Conservation (phyloP, 2,329 filamentous ascomycete genomes). For the Colletotrichum higginsianum region DNA sequence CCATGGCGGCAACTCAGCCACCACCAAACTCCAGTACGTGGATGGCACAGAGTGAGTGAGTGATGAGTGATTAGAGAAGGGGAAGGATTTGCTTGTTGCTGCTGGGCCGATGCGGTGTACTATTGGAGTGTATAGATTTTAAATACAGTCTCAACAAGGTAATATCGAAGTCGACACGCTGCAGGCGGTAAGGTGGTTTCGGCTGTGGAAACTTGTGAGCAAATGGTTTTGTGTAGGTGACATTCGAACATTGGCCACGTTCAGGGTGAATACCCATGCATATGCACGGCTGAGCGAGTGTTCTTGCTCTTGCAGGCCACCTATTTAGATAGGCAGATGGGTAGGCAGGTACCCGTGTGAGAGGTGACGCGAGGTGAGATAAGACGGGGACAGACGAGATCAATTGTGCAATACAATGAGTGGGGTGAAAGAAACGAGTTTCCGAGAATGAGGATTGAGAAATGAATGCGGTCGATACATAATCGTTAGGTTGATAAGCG, state of each 20-base stretch:
- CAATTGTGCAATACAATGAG: not conserved
- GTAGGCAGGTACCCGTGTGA: not conserved
- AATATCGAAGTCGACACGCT: not conserved
- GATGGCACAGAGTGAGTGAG: not conserved
- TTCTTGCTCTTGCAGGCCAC: no score
- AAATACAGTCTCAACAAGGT: not conserved
- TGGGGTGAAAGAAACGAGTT: not conserved
- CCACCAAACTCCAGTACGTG: not conserved
- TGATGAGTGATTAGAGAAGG: not conserved
- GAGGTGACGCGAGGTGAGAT: not conserved
- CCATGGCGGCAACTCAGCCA: constrained; percentile 7
- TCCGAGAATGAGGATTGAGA: no score
- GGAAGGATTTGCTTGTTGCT: not conserved
- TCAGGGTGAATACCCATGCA: not conserved
- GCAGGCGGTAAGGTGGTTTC: not conserved
- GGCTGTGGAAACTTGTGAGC: not conserved
- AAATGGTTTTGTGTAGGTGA: not conserved
- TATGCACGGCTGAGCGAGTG: not conserved
- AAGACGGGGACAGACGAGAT: not conserved
- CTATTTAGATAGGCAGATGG: not conserved
- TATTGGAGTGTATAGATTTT: no score
- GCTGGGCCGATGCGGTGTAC: not conserved
- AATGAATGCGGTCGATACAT: not conserved
- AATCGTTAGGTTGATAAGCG: not conserved
- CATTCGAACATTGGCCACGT: not conserved